These are phyloP conservation scores for Talaromyces stipitatus DNA, from an alignment of 495 filamentous ascomycete species.

Conservation along the genomic window DNA sequence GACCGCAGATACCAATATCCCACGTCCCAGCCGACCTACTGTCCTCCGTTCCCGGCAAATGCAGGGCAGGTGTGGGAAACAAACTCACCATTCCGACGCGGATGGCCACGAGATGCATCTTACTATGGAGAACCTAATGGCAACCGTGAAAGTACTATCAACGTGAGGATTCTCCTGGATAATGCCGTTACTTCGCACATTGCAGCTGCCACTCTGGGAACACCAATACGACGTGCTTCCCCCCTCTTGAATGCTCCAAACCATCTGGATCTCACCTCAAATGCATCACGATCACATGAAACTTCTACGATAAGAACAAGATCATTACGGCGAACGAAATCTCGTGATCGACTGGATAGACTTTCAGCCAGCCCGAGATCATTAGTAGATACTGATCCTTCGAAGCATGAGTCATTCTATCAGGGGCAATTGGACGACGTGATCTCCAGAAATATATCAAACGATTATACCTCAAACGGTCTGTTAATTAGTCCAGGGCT, in stretches of 20 bases:
- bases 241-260: not conserved
- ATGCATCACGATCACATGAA: not conserved
- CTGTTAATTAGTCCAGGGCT: not conserved
- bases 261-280: not conserved
- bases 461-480: not conserved
- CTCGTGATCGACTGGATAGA: slow-evolving; percentile 3
- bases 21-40: not conserved
- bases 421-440: not conserved
- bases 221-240: not conserved
- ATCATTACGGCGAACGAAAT: slow-evolving; percentile 6
- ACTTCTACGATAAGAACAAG: not conserved
- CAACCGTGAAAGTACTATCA: slow-evolving; percentile 1
- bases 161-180: slow-evolving; percentile 1
- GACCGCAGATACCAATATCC: not conserved
- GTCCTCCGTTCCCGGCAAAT: not conserved
- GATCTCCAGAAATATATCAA: not conserved
- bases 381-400: not conserved
- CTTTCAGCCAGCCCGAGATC: not conserved
- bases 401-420: not conserved
- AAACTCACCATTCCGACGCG: slow-evolving; percentile 4
- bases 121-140: not conserved
- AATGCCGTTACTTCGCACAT: not conserved
- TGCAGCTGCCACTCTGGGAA: slow-evolving; percentile 2
- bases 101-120: not conserved
- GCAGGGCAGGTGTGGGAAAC: not conserved